phyloP scores from a whole-genome alignment of 192 early-diverging fungal genomes.

The Haplosporangium gracile region DNA sequence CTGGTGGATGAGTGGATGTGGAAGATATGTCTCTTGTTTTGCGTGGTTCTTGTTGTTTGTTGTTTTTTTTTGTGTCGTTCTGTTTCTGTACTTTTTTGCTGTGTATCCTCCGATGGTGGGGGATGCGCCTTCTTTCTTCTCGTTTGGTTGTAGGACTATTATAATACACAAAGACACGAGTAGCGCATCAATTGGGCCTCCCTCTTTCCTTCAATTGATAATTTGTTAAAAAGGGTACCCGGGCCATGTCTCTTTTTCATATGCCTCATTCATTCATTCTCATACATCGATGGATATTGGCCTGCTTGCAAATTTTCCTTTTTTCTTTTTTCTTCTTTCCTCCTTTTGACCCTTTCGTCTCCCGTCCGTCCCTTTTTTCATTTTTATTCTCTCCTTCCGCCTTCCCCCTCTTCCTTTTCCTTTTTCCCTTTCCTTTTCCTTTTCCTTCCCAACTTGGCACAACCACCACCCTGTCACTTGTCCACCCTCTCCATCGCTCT shows the following conservation, averaged over 20 bases:
- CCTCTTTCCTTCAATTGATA: background rate
- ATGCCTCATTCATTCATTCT: background rate
- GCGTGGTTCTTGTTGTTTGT: background rate
- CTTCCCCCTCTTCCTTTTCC: background rate
- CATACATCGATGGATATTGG: background rate
- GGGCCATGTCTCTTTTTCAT: background rate
- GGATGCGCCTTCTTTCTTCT: too few species aligned
- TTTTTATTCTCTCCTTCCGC: background rate
- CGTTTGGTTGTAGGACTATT: too few species aligned
- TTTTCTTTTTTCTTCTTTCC: background rate
- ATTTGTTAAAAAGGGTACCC: slow-evolving; percentile 6
- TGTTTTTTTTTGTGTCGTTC: background rate
- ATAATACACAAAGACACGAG: background rate
- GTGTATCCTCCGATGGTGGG: background rate
- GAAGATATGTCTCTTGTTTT: background rate
- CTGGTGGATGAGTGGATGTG: background rate
- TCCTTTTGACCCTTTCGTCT: background rate
- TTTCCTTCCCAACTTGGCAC: background rate
- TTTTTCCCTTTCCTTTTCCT: background rate
- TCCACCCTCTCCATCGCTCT: background rate
- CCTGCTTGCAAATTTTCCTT: background rate
- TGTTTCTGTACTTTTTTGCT: background rate
- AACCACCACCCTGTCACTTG: background rate
- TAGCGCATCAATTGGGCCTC: background rate
- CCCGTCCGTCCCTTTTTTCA: background rate